Conservation (phyloP, 805 yeast species). For the Starmerella cellae region DNA sequence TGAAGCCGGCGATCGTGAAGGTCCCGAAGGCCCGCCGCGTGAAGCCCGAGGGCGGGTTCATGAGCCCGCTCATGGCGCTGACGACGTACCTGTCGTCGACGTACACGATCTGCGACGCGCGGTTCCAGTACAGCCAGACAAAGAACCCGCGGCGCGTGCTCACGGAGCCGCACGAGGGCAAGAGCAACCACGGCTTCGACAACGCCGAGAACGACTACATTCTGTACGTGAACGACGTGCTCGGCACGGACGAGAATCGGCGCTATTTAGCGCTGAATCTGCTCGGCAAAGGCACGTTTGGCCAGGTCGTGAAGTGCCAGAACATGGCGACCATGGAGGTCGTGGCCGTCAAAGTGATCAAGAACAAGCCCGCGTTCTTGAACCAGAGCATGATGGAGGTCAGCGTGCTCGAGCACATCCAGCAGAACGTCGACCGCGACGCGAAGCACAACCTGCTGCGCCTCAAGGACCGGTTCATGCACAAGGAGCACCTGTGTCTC, state of each 20-base stretch:
- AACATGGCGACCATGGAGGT: conserved; percentile 64
- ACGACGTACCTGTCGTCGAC: conserved; percentile 68
- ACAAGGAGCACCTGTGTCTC: conserved; percentile 80
- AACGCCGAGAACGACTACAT: conserved; percentile 84
- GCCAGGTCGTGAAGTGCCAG: conserved; percentile 94
- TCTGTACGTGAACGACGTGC: conserved; percentile 81
- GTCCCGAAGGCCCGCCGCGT: conserved; percentile 28
- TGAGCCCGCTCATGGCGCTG: conserved; percentile 59
- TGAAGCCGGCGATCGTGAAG: conserved; percentile 24
- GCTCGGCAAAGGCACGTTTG: conserved; percentile 94
- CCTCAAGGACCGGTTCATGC: conserved; percentile 77
- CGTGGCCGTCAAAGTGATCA: conserved; percentile 88
- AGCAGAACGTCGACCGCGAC: conserved; percentile 52
- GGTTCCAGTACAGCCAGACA: conserved; percentile 65
- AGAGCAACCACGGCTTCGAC: conserved; percentile 68
- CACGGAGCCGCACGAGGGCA: conserved; percentile 83
- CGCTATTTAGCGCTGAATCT: conserved; percentile 81
- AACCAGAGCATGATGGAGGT: conserved; percentile 90
- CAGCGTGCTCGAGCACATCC: conserved; percentile 66
- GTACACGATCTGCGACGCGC: conserved; percentile 72
- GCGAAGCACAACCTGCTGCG: conserved; percentile 65
- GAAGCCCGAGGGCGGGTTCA: conserved; percentile 29
- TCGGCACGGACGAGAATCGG: conserved; percentile 74
- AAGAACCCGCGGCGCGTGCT: conserved; percentile 84
- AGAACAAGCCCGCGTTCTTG: conserved; percentile 78